A percentile compares a stretch with the other conserved stretches of the same genome.
Evolutionary conservation across 2,329 filamentous ascomycete species (phyloP).

Genomic region (Arthrinium phaeospermum): DNA sequence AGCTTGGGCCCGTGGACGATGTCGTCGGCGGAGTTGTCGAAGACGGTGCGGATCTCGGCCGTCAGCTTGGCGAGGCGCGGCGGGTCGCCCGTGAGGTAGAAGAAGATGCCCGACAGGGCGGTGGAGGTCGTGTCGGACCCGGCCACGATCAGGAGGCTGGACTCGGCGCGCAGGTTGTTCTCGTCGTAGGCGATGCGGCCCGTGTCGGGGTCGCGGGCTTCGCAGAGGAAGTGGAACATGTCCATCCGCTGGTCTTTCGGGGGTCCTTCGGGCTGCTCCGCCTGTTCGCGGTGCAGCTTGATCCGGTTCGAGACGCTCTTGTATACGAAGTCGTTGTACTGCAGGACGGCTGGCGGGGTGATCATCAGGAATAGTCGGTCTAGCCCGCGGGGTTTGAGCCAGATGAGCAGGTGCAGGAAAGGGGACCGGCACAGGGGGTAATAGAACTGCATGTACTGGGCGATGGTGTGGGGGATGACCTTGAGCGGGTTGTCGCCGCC

Average conservation of each 20-base stretch:
- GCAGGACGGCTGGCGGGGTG: background rate
- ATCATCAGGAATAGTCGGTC: background rate
- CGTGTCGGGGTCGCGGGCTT: conserved; percentile 29
- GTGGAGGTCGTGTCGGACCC: conserved; percentile 32
- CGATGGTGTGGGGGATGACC: conserved; percentile 23
- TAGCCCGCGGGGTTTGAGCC: background rate
- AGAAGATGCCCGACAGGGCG: conserved; percentile 22
- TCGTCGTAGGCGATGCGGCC: conserved; percentile 26
- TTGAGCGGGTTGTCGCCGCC: conserved; percentile 28
- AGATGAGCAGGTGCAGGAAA: background rate
- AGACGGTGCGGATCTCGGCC: background rate
- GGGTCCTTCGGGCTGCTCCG: conserved; percentile 22
- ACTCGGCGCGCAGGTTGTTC: conserved; percentile 27
- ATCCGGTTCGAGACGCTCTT: background rate
- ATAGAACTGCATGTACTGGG: background rate
- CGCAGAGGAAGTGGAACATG: conserved; percentile 31
- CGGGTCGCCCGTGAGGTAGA: background rate
- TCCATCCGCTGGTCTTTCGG: conserved; percentile 28
- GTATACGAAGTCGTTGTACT: background rate
- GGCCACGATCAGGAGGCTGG: conserved; percentile 31
- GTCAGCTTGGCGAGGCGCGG: background rate
- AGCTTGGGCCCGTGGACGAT: conserved; percentile 27
- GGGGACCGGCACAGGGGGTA: background rate
- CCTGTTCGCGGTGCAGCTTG: conserved; percentile 13
- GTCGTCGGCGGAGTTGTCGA: background rate